Base-by-base conservation (phyloP, 129 eudicot species). In the Chrysanthemum seticuspe region DNA sequence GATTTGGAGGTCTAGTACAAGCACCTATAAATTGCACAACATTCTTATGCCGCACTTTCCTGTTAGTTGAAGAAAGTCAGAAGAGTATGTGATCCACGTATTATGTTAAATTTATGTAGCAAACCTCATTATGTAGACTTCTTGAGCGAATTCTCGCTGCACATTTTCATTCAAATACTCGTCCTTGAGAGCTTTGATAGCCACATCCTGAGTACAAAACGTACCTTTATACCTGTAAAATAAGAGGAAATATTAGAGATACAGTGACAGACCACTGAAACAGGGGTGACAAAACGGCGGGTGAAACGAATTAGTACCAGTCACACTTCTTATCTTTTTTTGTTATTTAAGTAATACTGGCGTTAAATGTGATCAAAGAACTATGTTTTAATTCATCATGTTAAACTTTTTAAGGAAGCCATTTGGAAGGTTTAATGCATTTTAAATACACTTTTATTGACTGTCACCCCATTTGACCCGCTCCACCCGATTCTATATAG, bases 21-120 rank as follows among this genome's bases (percentile, higher is more conserved):
- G 96, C 96, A 60, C 98, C 98, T 47, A 93, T 87, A 74, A 93
- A 89, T 62, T 86, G 96, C 74, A 93, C 95, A 19, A 93, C 80
- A 65, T 93, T 93, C 80, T 93, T 86, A 78, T 93, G 98, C 69
- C 91, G 87, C 29, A 93, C 83, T 79, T 86, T 86, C 83, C 98
- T 93, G 92, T 73, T 67, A 72, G 72, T 58, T 31, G 21, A 31
- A 63, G 47, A 72, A 83, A 72, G 71, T 81, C 65, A 34, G 9
- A 6, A 8, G 21, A 47, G 11, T 53, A 10, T 50, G 16, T 2
- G 52, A 5, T 67, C 25, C 27, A 6, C 52, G 12, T 69, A 27
- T 62, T 36, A 68, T 64, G 68, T 16, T 65, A 64, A 68, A 15
- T 36, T 4, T 15, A 74, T 74, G 73, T 51, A 71, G 57, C 76